Percentiles rank a stretch among this genome's conserved stretches.
Conservation (phyloP, 805 yeast species). For the Candida golubevii region DNA sequence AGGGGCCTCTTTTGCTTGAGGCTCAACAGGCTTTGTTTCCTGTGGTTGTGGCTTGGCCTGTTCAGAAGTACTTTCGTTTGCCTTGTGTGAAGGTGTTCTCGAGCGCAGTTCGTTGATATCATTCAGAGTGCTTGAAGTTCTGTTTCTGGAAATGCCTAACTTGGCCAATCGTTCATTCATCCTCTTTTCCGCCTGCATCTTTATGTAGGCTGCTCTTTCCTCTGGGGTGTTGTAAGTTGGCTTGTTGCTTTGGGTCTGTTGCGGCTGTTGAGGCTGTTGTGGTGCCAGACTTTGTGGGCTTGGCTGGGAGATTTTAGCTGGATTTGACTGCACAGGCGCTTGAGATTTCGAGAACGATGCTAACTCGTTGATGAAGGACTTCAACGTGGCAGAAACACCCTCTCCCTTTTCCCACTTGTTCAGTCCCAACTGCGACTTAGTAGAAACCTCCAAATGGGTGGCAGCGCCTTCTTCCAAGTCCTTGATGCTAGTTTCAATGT, state of each 20-base stretch:
- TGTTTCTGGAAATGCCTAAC: conserved; percentile 58
- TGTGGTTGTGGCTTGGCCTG: conserved; percentile 16
- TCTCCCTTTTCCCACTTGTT: conserved; percentile 79
- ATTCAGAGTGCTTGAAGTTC: conserved; percentile 2
- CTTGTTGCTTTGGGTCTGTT: conserved; percentile 15
- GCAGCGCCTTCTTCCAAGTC: conserved; percentile 53
- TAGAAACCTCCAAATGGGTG: conserved; percentile 36
- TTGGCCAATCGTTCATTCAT: conserved; percentile 85
- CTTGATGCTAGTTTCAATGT: conserved; percentile 66
- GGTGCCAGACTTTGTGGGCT: neutral
- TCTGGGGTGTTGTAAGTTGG: conserved; percentile 45
- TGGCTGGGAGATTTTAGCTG: neutral
- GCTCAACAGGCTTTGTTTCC: neutral
- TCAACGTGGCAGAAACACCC: conserved; percentile 64
- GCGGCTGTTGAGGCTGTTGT: conserved; percentile 12
- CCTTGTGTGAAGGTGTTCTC: conserved; percentile 4
- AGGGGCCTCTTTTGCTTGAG: conserved; percentile 5
- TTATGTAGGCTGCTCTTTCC: conserved; percentile 74
- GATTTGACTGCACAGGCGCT: neutral
- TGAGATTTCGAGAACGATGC: conserved; percentile 18
- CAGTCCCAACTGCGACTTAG: conserved; percentile 46
- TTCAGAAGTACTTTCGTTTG: conserved; percentile 1
- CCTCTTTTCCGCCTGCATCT: conserved; percentile 68
- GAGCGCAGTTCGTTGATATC: conserved; percentile 10
- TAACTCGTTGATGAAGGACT: conserved; percentile 55